A percentile compares a stretch with the other conserved stretches of the same genome.
Evolutionary conservation across 2,329 filamentous ascomycete species (phyloP).

Genomic region (Sclerotinia trifoliorum): DNA sequence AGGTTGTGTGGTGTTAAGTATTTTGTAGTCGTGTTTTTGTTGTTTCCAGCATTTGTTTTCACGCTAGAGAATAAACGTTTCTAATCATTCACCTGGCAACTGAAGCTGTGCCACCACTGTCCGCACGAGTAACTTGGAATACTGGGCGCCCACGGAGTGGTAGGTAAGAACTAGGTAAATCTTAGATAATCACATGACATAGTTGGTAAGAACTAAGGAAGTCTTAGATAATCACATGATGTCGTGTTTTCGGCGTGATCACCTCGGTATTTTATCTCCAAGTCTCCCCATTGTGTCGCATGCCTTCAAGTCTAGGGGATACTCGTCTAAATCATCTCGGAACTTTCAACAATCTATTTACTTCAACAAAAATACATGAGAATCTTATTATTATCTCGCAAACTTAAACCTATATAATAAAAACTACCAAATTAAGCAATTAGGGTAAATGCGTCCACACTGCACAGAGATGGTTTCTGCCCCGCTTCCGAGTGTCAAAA

Average conservation of each 20-base stretch:
- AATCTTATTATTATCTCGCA: background rate
- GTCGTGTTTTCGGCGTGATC: background rate
- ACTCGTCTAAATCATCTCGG: background rate
- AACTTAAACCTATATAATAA: background rate
- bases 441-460: background rate
- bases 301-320: background rate
- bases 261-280: background rate
- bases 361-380: background rate
- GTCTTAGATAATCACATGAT: background rate
- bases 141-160: too few relatives aligned
- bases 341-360: background rate
- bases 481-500: background rate
- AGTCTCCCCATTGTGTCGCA: background rate
- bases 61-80: too few relatives aligned
- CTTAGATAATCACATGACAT: too few relatives aligned
- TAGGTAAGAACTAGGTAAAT: too few relatives aligned
- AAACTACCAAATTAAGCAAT: background rate
- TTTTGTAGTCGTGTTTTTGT: too few relatives aligned
- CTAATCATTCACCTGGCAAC: too few relatives aligned
- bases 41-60: too few relatives aligned
- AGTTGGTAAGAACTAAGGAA: too few relatives aligned
- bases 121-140: background rate
- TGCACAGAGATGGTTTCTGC: background rate
- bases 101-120: too few relatives aligned
- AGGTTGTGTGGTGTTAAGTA: too few relatives aligned